Conservation (phyloP, 352 stramenopile genomes). For the Globisporangium lucens region DNA sequence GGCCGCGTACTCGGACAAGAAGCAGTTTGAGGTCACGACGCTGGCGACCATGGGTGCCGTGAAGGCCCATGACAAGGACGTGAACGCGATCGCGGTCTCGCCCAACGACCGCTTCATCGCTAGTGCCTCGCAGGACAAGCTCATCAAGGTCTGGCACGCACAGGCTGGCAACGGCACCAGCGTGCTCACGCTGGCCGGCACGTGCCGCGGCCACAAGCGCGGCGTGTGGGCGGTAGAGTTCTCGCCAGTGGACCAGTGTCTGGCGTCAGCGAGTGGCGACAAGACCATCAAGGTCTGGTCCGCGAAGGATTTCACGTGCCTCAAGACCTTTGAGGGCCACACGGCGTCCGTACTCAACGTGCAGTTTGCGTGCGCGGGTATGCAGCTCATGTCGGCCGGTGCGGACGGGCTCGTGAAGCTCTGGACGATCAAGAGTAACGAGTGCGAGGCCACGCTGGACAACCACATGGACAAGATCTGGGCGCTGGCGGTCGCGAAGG, state of each 20-base stretch:
- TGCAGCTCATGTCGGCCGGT: slow-evolving; percentile 94
- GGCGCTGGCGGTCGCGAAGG: slow-evolving; percentile 90
- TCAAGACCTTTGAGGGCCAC: slow-evolving; percentile 97
- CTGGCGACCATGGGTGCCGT: slow-evolving; percentile 59
- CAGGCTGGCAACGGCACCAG: slow-evolving; percentile 45
- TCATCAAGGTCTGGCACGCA: slow-evolving; percentile 96
- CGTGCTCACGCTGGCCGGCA: slow-evolving; percentile 88
- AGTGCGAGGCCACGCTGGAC: slow-evolving; percentile 97
- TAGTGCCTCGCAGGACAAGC: slow-evolving; percentile 97
- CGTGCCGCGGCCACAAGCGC: slow-evolving; percentile 95
- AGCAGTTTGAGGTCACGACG: slow-evolving; percentile 42
- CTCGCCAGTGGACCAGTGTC: slow-evolving; percentile 93
- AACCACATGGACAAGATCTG: slow-evolving; percentile 97
- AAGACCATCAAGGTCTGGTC: slow-evolving; percentile 98
- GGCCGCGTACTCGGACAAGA: slow-evolving; percentile 40
- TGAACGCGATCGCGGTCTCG: slow-evolving; percentile 94
- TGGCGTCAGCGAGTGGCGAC: slow-evolving; percentile 95
- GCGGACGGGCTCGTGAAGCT: slow-evolving; percentile 97
- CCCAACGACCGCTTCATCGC: slow-evolving; percentile 97
- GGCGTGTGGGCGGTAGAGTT: slow-evolving; percentile 98
- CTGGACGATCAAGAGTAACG: slow-evolving; percentile 97
- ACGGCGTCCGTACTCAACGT: slow-evolving; percentile 87
- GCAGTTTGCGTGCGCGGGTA: slow-evolving; percentile 86
- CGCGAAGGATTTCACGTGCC: slow-evolving; percentile 92
- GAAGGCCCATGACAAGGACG: slow-evolving; percentile 95